Evolutionary conservation across 331 rosid species (phyloP).

Genomic region (Erythrophleum ivorense): DNA sequence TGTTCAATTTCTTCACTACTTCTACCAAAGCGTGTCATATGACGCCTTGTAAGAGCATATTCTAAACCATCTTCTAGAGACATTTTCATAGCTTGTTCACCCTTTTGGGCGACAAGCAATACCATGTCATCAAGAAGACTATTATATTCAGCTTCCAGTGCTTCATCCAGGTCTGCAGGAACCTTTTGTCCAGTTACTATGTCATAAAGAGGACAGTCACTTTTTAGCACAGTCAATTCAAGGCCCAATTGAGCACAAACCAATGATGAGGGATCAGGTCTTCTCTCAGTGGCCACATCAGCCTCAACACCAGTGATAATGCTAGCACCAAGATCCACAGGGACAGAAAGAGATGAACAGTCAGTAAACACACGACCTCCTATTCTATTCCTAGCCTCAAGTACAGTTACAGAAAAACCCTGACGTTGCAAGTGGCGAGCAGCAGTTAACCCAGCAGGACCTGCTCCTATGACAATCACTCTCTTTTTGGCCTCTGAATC

Average conservation of each 20-base stretch:
- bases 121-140: constrained; percentile 97
- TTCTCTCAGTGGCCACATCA: constrained; percentile 95
- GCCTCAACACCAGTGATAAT: constrained; percentile 99
- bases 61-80: constrained; percentile 99
- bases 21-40: constrained; percentile 54
- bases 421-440: constrained; percentile 97
- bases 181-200: constrained; percentile 78
- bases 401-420: constrained; percentile 77
- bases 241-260: constrained; percentile 97
- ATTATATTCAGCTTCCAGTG: constrained; percentile 92
- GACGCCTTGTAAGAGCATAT: constrained; percentile 85
- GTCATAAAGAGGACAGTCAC: constrained; percentile 99
- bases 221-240: constrained; percentile 84
- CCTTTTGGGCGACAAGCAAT: constrained; percentile 81
- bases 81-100: constrained; percentile 85
- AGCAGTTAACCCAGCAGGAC: constrained; percentile 99
- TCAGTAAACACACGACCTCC: constrained; percentile 99
- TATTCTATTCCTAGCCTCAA: constrained; percentile 92
- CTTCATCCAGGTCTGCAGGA: constrained; percentile 93
- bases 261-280: constrained; percentile 98
- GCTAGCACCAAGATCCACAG: constrained; percentile 99
- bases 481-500: constrained; percentile 61
- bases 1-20: constrained; percentile 55
- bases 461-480: constrained; percentile 92
- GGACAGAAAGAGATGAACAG: constrained; percentile 87